A percentile compares a stretch with the other conserved stretches of the same genome.
phyloP scores from a whole-genome alignment of 495 filamentous ascomycete genomes.

The Tuber borchii region DNA sequence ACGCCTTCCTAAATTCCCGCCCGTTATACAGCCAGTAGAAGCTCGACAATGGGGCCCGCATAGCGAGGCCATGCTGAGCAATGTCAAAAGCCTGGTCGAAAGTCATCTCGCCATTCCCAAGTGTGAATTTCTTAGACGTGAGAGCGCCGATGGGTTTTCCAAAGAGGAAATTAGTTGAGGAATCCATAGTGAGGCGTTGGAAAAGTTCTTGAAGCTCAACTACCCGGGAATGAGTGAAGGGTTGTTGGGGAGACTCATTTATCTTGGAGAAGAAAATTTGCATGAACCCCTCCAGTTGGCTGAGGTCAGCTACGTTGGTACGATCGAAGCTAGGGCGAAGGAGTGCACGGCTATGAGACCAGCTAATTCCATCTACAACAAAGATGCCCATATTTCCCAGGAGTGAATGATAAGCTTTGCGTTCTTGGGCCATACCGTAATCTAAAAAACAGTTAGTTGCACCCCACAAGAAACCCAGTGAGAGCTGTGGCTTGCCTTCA shows the following conservation, averaged over 20 bases:
- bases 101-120: slow-evolving; percentile 13
- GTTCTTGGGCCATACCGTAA: slow-evolving; percentile 43
- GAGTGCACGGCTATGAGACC: slow-evolving; percentile 53
- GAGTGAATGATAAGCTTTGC: slow-evolving; percentile 42
- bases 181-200: slow-evolving; percentile 49
- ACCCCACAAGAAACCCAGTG: not conserved
- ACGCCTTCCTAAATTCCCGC: slow-evolving; percentile 47
- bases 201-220: slow-evolving; percentile 51
- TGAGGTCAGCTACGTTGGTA: slow-evolving; percentile 42
- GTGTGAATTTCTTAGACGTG: slow-evolving; percentile 28
- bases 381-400: slow-evolving; percentile 53
- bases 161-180: slow-evolving; percentile 48
- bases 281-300: slow-evolving; percentile 29
- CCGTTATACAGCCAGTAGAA: slow-evolving; percentile 51
- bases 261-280: slow-evolving; percentile 24
- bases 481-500: slow-evolving; percentile 35
- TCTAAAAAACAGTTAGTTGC: not conserved
- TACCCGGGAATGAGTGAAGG: not conserved
- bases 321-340: slow-evolving; percentile 54
- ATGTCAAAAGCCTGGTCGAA: slow-evolving; percentile 34
- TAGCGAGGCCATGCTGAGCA: slow-evolving; percentile 38
- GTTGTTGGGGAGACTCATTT: not conserved
- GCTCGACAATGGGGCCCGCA: slow-evolving; percentile 51
- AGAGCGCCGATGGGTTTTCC: slow-evolving; percentile 44
- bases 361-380: slow-evolving; percentile 49